Conservation (phyloP, 2,329 filamentous ascomycete genomes). For the Beauveria asiatica region DNA sequence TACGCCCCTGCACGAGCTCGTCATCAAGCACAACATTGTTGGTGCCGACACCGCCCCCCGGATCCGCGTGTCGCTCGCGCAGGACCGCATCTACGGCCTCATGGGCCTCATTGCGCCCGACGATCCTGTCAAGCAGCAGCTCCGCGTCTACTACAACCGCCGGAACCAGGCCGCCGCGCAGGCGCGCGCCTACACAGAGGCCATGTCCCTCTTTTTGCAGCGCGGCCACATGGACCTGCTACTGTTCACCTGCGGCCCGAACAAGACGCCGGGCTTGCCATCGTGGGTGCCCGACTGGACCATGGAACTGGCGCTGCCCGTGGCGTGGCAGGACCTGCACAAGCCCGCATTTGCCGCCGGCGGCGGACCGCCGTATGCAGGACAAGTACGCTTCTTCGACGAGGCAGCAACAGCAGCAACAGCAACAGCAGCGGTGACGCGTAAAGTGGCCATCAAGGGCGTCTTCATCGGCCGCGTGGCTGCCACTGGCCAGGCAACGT, state of each 20-base stretch:
- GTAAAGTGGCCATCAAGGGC: background rate
- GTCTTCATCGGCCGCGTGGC: background rate
- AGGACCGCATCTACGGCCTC: conserved; percentile 25
- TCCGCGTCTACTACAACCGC: conserved; percentile 14
- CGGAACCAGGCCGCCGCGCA: conserved; percentile 4
- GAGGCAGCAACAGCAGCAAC: background rate
- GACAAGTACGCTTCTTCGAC: conserved; percentile 4
- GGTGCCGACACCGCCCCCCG: conserved; percentile 10
- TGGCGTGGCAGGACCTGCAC: conserved; percentile 18
- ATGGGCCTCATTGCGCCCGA: conserved; percentile 21
- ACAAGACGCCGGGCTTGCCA: conserved; percentile 17
- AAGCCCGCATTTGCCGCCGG: conserved; percentile 19
- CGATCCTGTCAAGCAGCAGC: conserved; percentile 12
- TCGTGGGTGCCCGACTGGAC: conserved; percentile 29
- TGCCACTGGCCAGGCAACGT: background rate
- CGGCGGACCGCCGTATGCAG: background rate
- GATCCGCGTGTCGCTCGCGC: conserved; percentile 20
- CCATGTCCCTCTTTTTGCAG: conserved; percentile 16
- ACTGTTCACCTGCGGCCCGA: conserved; percentile 22
- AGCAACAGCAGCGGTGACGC: background rate
- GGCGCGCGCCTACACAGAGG: conserved; percentile 15
- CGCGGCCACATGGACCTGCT: conserved; percentile 20
- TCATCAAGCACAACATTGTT: conserved; percentile 22
- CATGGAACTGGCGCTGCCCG: conserved; percentile 19
- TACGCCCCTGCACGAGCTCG: conserved; percentile 19